These are phyloP conservation scores for Alternaria rosae DNA, from an alignment of 2,329 filamentous ascomycete species.

Conservation along the genomic window DNA sequence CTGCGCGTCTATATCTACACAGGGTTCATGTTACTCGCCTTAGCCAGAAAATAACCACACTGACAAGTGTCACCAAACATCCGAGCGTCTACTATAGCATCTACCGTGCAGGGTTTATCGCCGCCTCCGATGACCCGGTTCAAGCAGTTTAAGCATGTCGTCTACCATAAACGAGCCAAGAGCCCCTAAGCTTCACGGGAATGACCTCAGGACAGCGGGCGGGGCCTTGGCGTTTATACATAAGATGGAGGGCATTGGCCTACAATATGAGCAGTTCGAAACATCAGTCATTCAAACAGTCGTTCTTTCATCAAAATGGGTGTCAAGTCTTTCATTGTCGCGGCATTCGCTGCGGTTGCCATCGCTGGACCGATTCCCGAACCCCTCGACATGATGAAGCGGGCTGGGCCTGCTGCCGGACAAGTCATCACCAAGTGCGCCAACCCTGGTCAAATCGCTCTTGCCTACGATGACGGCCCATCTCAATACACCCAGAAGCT, in stretches of 20 bases:
- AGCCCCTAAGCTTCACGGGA: constrained; percentile 22
- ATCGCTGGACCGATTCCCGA: constrained; percentile 34
- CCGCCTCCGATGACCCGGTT: constrained; percentile 24
- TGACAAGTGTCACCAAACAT: background rate
- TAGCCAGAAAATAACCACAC: background rate
- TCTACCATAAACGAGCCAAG: constrained; percentile 44
- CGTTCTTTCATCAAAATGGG: constrained; percentile 25
- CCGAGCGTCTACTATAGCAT: background rate
- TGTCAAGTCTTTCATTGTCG: constrained; percentile 31
- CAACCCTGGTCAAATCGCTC: constrained; percentile 38
- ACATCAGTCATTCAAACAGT: background rate
- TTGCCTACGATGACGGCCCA: constrained; percentile 48
- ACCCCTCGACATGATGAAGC: constrained; percentile 37
- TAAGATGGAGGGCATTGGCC: constrained; percentile 10
- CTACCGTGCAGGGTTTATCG: constrained; percentile 1
- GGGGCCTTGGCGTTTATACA: constrained; percentile 18
- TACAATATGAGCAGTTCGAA: background rate
- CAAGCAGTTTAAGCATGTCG: constrained; percentile 26
- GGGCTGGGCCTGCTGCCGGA: constrained; percentile 37
- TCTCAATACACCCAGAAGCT: constrained; percentile 47
- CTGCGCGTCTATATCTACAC: background rate
- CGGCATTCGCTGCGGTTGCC: constrained; percentile 28
- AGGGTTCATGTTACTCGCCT: background rate
- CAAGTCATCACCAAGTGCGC: constrained; percentile 42
- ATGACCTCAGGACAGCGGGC: constrained; percentile 4